Base-by-base conservation (phyloP, 768 basidiomycete species). In the Xanthoconium purpureum region DNA sequence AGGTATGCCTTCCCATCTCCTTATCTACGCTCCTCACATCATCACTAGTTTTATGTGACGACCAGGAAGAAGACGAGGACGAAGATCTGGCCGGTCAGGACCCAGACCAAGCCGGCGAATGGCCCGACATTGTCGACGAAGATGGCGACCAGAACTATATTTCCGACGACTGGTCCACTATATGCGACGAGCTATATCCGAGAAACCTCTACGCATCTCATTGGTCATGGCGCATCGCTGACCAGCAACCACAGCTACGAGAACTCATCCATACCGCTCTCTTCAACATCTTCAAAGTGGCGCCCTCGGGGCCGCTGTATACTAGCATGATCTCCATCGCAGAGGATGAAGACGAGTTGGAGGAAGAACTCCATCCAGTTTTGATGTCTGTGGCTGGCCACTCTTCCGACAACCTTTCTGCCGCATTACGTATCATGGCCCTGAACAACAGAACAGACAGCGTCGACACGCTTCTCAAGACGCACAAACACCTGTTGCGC, bases 401-500 rank as follows among this genome's bases (percentile, higher is more conserved):
- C 54, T 77, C 79, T 8, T 74, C 82, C 0, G 83, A 85, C 18
- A 79, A 79, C 14, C 73, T 84, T 33, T 76, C 75, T 2, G 79
- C 80, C 0, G 82, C 85, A 0, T 74, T 89, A 12, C 78, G 80
- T 4, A 82, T 87, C 55, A 67, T 80, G 63, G 66, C 77, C 5
- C 39, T 65, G 5, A 74, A 77, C 40, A 62, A 67, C 61, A 63
- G 79, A 35, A 56, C 69, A 7, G 63, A 68, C 0, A 63, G 61
- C 30, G 68, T 87, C 58, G 47, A 73, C 40, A 36, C 54, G 0
- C 75, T 86, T 11, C 78, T 88, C 48, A 65, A 74, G 18, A 54
- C 71, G 0, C 71, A 87, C 61, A 67, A 73, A 1, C 75, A 84
- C 50, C 80, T 88, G 43, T 74, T 88, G n/a, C 84, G 85, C 5